These are phyloP conservation scores for Morella rubra DNA, from an alignment of 306 rosid species.

Conservation along the genomic window DNA sequence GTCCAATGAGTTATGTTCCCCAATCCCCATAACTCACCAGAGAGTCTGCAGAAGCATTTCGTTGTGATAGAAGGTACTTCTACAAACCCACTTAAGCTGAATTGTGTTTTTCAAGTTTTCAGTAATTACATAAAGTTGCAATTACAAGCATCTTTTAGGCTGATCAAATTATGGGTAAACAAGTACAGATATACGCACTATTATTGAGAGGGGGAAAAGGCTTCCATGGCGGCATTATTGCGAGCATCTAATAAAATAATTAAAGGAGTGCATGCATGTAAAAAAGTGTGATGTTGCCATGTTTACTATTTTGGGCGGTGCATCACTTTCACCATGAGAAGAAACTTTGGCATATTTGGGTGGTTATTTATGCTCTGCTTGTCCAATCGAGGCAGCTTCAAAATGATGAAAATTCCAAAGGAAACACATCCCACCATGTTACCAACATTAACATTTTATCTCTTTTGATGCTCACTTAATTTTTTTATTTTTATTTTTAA, in stretches of 20 bases:
- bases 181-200: background rate
- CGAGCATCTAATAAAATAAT: slow-evolving; percentile 33
- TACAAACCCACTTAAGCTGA: no score
- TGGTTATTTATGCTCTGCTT: slow-evolving; percentile 52
- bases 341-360: slow-evolving; percentile 37
- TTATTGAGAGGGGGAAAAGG: slow-evolving; percentile 16
- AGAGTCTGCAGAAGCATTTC: no score
- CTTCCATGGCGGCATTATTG: slow-evolving; percentile 33
- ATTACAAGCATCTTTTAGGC: no score
- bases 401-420: slow-evolving; percentile 44
- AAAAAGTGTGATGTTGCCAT: slow-evolving; percentile 57
- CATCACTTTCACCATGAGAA: slow-evolving; percentile 55
- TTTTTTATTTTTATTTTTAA: background rate
- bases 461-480: slow-evolving; percentile 2
- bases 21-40: no score
- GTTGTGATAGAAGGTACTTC: no score
- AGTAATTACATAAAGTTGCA: no score
- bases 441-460: background rate
- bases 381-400: slow-evolving; percentile 60
- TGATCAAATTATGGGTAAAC: background rate
- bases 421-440: slow-evolving; percentile 23
- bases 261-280: slow-evolving; percentile 16
- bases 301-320: slow-evolving; percentile 65
- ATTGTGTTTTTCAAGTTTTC: no score
- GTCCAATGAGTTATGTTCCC: no score